Evolutionary conservation across 2,329 filamentous ascomycete genomes (phyloP).

Genomic region (Aspergillus neotritici): DNA sequence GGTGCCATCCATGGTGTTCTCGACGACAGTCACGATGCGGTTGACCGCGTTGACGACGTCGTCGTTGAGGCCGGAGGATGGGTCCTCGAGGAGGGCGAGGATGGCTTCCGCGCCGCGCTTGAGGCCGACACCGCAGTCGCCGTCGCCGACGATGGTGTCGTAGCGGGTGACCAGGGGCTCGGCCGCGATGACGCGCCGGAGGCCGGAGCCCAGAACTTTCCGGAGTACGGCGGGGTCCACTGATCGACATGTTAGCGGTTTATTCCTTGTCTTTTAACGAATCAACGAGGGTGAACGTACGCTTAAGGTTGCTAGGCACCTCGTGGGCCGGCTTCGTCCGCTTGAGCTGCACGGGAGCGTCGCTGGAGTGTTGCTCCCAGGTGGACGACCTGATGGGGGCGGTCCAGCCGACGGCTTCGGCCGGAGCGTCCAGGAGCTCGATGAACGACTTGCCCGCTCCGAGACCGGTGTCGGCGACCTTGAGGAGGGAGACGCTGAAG

Average conservation of each 20-base stretch:
- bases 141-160: constrained; percentile 80
- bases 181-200: constrained; percentile 56
- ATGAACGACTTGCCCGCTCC: constrained; percentile 52
- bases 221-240: constrained; percentile 49
- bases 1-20: constrained; percentile 68
- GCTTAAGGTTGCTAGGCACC: constrained; percentile 49
- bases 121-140: constrained; percentile 81
- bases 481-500: constrained; percentile 64
- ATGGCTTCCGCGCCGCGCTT: constrained; percentile 75
- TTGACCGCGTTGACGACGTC: constrained; percentile 58
- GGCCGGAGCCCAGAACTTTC: constrained; percentile 49
- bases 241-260: constrained; percentile 15
- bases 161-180: constrained; percentile 62
- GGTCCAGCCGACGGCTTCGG: constrained; percentile 63
- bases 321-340: constrained; percentile 39
- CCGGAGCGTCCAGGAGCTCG: constrained; percentile 61
- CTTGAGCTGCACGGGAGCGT: constrained; percentile 39
- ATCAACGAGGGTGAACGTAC: constrained; percentile 32
- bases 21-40: constrained; percentile 58
- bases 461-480: constrained; percentile 55
- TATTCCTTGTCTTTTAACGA: too few relatives aligned
- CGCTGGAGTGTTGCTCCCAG: constrained; percentile 48
- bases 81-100: constrained; percentile 38
- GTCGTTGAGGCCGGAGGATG: constrained; percentile 42
- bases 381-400: constrained; percentile 55